phyloP scores from a whole-genome alignment of 1,284 basidiomycete species.

The Ganoderma resinaceum region DNA sequence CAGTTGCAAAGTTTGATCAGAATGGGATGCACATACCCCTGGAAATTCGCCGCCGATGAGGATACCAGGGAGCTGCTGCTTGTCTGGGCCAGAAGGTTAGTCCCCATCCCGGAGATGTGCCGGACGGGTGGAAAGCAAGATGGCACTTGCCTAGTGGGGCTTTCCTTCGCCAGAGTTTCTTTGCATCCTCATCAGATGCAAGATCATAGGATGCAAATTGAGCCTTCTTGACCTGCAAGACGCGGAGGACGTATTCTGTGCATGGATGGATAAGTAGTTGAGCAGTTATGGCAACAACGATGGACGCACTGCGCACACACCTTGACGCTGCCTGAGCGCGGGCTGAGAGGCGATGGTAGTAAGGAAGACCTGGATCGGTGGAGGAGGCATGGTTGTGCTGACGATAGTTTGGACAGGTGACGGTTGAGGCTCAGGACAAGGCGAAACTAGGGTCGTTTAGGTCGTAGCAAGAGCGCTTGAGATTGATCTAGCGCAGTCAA shows the following conservation, averaged over 20 bases:
- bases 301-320: constrained; percentile 22
- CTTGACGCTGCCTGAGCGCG: constrained; percentile 73
- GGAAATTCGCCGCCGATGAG: constrained; percentile 74
- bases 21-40: constrained; percentile 48
- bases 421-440: neutral
- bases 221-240: constrained; percentile 84
- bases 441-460: no score
- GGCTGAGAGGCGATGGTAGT: constrained; percentile 87
- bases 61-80: constrained; percentile 82
- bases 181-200: constrained; percentile 82
- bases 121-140: constrained; percentile 6
- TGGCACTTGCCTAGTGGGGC: constrained; percentile 63
- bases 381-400: constrained; percentile 63
- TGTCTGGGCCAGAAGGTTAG: constrained; percentile 52
- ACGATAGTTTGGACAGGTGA: neutral
- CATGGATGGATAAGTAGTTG: neutral
- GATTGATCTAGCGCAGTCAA: neutral
- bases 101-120: neutral
- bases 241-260: constrained; percentile 75
- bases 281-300: neutral
- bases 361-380: constrained; percentile 80
- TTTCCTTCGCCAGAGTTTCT: constrained; percentile 80
- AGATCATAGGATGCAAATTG: constrained; percentile 81
- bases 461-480: no score
- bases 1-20: neutral